Percentiles rank a stretch among this genome's conserved stretches.
phyloP scores from a whole-genome alignment of 345 rosid species.

The Sapria himalayana region DNA sequence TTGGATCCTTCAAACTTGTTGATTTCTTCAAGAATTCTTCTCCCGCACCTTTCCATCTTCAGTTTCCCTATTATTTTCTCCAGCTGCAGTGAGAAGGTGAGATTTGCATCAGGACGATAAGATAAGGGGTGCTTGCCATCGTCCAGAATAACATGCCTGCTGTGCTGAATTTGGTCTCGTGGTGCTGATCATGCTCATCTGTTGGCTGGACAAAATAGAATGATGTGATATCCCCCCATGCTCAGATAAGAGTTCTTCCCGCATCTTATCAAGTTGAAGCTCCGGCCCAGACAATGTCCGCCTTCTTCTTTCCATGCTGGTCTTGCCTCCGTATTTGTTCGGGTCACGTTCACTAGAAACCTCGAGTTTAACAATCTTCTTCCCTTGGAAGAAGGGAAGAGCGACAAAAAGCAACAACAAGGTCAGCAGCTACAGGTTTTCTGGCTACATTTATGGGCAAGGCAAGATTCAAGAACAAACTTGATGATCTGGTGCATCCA shows the following conservation, averaged over 20 bases:
- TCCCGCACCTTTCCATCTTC: slow-evolving; percentile 59
- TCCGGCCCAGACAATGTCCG: slow-evolving; percentile 28
- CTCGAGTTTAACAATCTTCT: slow-evolving; percentile 45
- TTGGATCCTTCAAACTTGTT: slow-evolving; percentile 12
- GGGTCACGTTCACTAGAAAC: slow-evolving; percentile 21
- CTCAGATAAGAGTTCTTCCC: slow-evolving; percentile 44
- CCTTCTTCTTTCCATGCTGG: slow-evolving; percentile 27
- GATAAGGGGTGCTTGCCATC: no score
- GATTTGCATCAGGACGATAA: not conserved
- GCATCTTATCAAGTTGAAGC: slow-evolving; percentile 50
- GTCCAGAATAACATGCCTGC: slow-evolving; percentile 45
- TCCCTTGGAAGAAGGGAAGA: no score
- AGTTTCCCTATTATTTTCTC: slow-evolving; percentile 70
- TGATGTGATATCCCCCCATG: slow-evolving; percentile 77
- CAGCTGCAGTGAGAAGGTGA: slow-evolving; percentile 29
- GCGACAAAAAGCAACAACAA: no score
- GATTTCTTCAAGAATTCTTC: slow-evolving; percentile 49
- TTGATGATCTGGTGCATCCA: no score
- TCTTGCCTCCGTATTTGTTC: slow-evolving; percentile 11
- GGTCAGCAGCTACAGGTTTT: no score
- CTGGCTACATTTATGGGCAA: no score
- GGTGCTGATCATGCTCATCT: slow-evolving; percentile 38
- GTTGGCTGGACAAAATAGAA: slow-evolving; percentile 57
- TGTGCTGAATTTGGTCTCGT: slow-evolving; percentile 32
- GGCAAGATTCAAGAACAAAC: no score